Evolutionary conservation across 176 grass and related monocot species (phyloP), one percentile per base, ranked within the genome.

Genomic region (Oryza longistaminata): DNA sequence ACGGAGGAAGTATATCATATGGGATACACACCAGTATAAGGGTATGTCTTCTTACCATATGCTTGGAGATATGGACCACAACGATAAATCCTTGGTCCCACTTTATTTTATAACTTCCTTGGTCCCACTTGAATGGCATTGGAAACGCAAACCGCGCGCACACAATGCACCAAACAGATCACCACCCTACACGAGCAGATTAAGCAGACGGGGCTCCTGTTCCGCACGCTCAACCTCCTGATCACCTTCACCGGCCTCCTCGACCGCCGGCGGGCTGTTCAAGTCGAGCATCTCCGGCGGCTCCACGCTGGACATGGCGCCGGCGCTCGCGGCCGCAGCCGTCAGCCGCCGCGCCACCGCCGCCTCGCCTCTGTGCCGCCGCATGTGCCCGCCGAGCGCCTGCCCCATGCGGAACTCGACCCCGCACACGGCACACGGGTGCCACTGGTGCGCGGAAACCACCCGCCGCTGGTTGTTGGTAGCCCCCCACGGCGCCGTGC

Each of bases 301-400:
- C 53, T 44, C 67, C 44, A 37, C 46, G 46, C 16, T 27, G 22
- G 14, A n/a, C 8, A 0, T 64, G 46, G 48, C 70, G 29, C 29
- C 29, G 42, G 10, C 70, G 7, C 6, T 1, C 69, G 7, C 2
- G 0, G 50, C 34, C 34, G 4, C 34, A 35, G 34, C 4, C 29
- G 2, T n/a, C n/a, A n/a, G n/a, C 15, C 21, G 58, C 2, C 33
- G 35, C 29, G 29, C 2, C 29, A 2, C 2, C 2, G 29, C 29
- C 4, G 34, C 34, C 45, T 82, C 79, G 9, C 58, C n/a, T 60
- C 83, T 80, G 65, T 92, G 90, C 2, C 86, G 64, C 0, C 86
- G 87, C 93, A 95, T 95, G 85, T 95, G 93, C 0, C 93, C 93
- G 15, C 93, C 93, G 2, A 95, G 86, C 52, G 90, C 90, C 82